phyloP scores from a whole-genome alignment of 495 filamentous ascomycete genomes.

The Hypoxylon perforatum region DNA sequence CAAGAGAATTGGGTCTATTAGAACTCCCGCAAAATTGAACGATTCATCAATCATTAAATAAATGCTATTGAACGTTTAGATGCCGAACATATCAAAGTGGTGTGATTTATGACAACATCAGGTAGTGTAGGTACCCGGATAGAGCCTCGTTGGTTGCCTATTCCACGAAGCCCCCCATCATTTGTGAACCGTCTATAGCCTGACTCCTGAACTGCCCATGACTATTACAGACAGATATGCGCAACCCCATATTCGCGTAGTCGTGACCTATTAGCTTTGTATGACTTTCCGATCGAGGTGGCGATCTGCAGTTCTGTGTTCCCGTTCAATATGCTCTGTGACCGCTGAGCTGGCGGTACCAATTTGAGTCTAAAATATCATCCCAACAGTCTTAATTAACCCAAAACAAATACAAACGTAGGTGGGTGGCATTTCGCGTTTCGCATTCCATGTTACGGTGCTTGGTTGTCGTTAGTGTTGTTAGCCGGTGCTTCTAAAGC shows the following conservation, averaged over 20 bases:
- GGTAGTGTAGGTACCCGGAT: neutral
- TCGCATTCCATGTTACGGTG: constrained; percentile 4
- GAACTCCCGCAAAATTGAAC: no score
- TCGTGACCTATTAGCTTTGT: constrained; percentile 5
- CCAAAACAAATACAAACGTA: constrained; percentile 13
- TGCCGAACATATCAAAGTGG: no score
- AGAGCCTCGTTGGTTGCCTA: constrained; percentile 3
- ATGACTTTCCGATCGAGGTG: constrained; percentile 17
- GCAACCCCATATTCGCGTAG: constrained; percentile 13
- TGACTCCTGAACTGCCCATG: neutral
- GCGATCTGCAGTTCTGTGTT: constrained; percentile 34
- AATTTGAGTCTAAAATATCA: constrained; percentile 14
- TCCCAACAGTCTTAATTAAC: constrained; percentile 12
- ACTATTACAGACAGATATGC: neutral
- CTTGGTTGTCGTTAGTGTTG: neutral
- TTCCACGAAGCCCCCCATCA: neutral
- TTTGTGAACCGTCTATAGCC: neutral
- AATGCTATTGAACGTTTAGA: no score
- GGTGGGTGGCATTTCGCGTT: constrained; percentile 5
- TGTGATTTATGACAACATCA: no score
- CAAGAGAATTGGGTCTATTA: no score
- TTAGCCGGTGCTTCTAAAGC: constrained; percentile 13
- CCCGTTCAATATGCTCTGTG: constrained; percentile 33
- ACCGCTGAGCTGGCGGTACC: constrained; percentile 6
- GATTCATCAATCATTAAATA: no score